phyloP scores from a whole-genome alignment of 345 rosid genomes.

The Pistacia vera region DNA sequence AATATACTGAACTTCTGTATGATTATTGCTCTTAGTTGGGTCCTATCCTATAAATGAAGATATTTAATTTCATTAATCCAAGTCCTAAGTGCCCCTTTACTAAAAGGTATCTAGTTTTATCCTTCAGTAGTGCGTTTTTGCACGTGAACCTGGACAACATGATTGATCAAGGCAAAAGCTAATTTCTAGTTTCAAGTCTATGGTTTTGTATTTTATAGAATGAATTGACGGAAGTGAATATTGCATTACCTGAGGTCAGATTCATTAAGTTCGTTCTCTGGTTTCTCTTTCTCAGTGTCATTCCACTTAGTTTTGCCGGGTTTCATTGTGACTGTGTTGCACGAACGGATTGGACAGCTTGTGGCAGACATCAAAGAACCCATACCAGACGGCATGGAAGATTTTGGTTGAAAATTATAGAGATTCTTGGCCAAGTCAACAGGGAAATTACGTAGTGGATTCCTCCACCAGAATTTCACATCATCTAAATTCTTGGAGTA shows the following conservation, averaged over 20 bases:
- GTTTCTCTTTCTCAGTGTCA: neutral
- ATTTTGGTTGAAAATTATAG: constrained; percentile 7
- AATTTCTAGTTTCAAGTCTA: neutral
- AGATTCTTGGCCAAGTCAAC: constrained; percentile 10
- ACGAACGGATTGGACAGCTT: constrained; percentile 29
- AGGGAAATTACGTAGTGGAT: constrained; percentile 10
- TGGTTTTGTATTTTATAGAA: constrained; percentile 6
- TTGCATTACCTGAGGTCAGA: neutral
- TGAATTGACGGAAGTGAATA: neutral
- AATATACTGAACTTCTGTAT: too few species aligned
- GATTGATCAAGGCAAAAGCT: neutral
- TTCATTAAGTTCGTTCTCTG: neutral
- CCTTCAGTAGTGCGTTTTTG: constrained; percentile 1
- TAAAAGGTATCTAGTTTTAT: too few species aligned
- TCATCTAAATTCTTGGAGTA: neutral
- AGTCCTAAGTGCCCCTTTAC: too few species aligned
- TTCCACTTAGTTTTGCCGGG: constrained; percentile 21
- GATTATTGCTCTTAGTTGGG: neutral
- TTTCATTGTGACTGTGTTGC: constrained; percentile 11
- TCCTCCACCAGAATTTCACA: neutral
- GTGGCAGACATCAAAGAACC: constrained; percentile 40
- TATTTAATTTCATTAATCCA: neutral
- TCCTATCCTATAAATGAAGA: too few species aligned
- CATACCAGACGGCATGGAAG: constrained; percentile 17
- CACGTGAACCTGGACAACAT: neutral